Evolutionary conservation across 2,329 filamentous ascomycete genomes (phyloP), one percentile per base, ranked within the genome.

Genomic region (Atkinsonella texensis): DNA sequence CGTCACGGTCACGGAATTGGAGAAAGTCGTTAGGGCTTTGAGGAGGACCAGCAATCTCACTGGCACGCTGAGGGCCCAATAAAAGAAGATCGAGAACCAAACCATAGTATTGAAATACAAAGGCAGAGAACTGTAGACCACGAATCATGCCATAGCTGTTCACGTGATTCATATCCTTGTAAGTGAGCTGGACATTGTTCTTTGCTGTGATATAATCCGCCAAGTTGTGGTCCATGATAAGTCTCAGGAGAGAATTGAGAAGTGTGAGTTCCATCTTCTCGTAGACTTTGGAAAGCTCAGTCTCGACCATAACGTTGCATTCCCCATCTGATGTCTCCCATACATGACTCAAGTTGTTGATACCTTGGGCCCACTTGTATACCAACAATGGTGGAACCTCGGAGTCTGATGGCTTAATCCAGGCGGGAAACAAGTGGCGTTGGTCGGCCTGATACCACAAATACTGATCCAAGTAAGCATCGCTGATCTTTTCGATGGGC

Each of bases 111-210:
- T 98, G 93, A 78, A 98, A 98, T 20, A 98, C 93, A 56, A 98
- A 98, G 0, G 89, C 93, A 1, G 93, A 96, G 71, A 98, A 98
- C 59, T 98, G 94, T 15, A 98, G 77, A 59, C 94, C 93, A 62
- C 93, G 89, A 62, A 98, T 96, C 85, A 98, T 87, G 59, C 93
- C 93, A 65, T 97, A 98, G 65, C 89, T 94, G 71, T 98, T 98
- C 65, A 94, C 93, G 63, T 98, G 93, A 64, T 96, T 97, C 93
- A 98, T 98, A 62, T 98, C 93, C 74, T 98, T 98, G 76, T 98
- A 98, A 56, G 94, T 96, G 56, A 98, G 79, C 66, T 96, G 91
- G 12, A 98, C 93, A 64, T 98, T 98, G 75, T 98, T 98, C 80
- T 98, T 98, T 39, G 91, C 89, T 1, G 91, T 96, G 63, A 98